Evolutionary conservation across 805 yeast genomes (phyloP), one percentile per base, ranked within the genome.

Genomic region (Saturnispora serradocipensis): DNA sequence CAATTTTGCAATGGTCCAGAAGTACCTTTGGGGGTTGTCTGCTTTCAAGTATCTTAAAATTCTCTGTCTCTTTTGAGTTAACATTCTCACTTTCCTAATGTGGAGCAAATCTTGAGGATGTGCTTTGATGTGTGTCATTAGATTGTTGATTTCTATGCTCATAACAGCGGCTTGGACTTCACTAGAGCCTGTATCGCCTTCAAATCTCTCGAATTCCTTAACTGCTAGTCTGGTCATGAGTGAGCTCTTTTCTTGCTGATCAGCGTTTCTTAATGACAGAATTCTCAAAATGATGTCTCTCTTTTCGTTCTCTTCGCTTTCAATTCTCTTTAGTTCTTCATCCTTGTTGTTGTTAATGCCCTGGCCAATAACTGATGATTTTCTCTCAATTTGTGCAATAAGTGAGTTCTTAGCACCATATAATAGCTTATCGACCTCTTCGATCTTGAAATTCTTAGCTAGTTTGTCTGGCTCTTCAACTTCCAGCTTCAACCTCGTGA

Each of bases 151-250:
- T 61, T 80, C 79, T 46, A 88, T 83, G 0, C 98, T 88, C 71
- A 84, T 71, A 27, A 87, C 77, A 2, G 97, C 98, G 2, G 98
- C 97, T 68, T 90, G 97, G 25, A 90, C 97, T 69, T 91, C 98
- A 50, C 95, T 81, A 2, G 96, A 87, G 3, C 96, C 97, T 1
- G 97, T 87, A 66, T 93, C 98, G 50, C 96, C 96, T 45, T 82
- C 88, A 56, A 77, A 75, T 61, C 96, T 76, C 59, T 80, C 82
- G 67, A 91, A 90, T 69, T 91, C 97, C 59, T 77, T 70, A 48
- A 80, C 74, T 1, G 97, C 97, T 45, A 84, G 66, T 45, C 69
- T 69, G 2, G 80, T 72, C 28, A 88, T 85, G 58, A 78, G 65
- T 57, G 79, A 78, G 60, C 75, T 72, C 52, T 73, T 72, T 56